phyloP scores from a whole-genome alignment of 2,329 filamentous ascomycete genomes.

The Diplodia seriata region DNA sequence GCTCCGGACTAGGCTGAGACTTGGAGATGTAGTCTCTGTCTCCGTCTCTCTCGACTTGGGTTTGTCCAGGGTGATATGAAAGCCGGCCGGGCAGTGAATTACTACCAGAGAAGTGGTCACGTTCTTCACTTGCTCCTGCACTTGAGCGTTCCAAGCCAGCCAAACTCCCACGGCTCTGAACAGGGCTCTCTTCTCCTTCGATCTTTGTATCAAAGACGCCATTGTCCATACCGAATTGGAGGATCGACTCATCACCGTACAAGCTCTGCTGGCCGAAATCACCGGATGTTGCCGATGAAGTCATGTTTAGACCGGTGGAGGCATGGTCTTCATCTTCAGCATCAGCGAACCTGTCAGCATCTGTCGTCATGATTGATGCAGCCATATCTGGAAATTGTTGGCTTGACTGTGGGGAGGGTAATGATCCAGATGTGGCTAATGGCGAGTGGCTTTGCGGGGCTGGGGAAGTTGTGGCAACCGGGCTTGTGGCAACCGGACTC shows the following conservation, averaged over 20 bases:
- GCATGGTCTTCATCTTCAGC: conserved; percentile 46
- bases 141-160: not conserved
- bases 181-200: not conserved
- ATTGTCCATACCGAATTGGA: conserved; percentile 46
- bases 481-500: conserved; percentile 13
- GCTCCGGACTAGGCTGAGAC: conserved; percentile 16
- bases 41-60: not conserved
- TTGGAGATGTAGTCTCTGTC: not conserved
- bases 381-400: conserved; percentile 33
- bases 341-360: conserved; percentile 53
- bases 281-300: not conserved
- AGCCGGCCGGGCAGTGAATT: conserved; percentile 16
- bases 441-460: conserved; percentile 2
- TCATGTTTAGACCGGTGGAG: not conserved
- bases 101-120: conserved; percentile 2
- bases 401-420: conserved; percentile 11
- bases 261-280: conserved; percentile 32
- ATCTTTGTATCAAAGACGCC: conserved; percentile 39
- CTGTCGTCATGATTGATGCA: conserved; percentile 44
- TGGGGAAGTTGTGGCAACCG: conserved; percentile 11
- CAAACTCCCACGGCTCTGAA: not conserved
- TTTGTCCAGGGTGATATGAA: not conserved
- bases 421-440: not conserved
- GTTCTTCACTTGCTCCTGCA: not conserved
- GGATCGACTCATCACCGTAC: conserved; percentile 45